These are phyloP conservation scores for Toxoplasma gondii DNA, from an alignment of 169 alveolate genomes.

Conservation along the genomic window DNA sequence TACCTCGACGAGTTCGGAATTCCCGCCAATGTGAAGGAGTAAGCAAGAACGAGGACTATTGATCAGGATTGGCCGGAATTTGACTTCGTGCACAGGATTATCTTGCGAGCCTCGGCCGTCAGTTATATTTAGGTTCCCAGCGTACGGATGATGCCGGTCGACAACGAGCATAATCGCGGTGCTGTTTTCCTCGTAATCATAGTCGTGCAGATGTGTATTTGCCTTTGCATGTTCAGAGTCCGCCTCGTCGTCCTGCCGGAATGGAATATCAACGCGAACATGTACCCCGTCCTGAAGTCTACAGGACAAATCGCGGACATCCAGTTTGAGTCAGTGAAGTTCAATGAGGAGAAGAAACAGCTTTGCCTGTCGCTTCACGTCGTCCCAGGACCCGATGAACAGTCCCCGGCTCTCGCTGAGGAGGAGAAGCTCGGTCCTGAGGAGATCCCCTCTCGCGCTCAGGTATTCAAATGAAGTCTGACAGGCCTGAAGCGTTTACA, in stretches of 20 bases:
- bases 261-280: constrained; percentile 43
- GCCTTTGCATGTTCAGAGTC: neutral
- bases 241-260: constrained; percentile 9
- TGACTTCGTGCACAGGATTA: too few species aligned
- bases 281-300: neutral
- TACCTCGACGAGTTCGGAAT: constrained; percentile 37
- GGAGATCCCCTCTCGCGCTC: neutral
- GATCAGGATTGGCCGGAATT: too few species aligned
- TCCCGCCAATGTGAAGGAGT: constrained; percentile 40
- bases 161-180: too few species aligned
- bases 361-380: neutral
- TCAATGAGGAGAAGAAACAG: constrained; percentile 5
- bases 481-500: too few species aligned
- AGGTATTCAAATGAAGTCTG: neutral
- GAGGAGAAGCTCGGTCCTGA: constrained; percentile 1
- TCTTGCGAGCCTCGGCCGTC: too few species aligned
- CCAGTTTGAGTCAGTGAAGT: neutral
- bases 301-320: constrained; percentile 10
- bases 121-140: neutral
- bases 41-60: neutral
- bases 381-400: neutral
- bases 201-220: too few species aligned
- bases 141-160: too few species aligned
- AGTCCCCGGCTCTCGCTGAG: neutral
- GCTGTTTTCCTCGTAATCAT: too few species aligned